A percentile compares a stretch with the other conserved stretches of the same genome.
phyloP scores from a whole-genome alignment of 106 monocot species.

The Xerophyta viscosa region DNA sequence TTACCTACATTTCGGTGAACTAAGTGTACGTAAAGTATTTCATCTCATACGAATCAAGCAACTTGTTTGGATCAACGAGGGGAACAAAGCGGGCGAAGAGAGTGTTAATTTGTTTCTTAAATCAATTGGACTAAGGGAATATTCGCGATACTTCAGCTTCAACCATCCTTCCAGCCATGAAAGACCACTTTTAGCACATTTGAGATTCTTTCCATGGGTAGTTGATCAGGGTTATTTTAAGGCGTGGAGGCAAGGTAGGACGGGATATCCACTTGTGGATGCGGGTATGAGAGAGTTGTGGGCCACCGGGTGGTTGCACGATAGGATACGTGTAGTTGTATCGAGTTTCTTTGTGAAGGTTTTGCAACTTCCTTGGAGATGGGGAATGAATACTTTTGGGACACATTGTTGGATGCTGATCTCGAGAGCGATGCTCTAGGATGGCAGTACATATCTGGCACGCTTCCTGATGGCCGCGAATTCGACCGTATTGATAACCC shows the following conservation, averaged over 20 bases:
- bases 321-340: slow-evolving; percentile 85
- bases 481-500: slow-evolving; percentile 94
- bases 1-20: slow-evolving; percentile 84
- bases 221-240: slow-evolving; percentile 76
- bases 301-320: slow-evolving; percentile 97
- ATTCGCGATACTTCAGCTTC: slow-evolving; percentile 88
- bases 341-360: slow-evolving; percentile 98
- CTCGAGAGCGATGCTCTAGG: slow-evolving; percentile 94
- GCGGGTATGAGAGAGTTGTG: slow-evolving; percentile 97
- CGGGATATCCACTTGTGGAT: slow-evolving; percentile 93
- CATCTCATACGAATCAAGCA: slow-evolving; percentile 90
- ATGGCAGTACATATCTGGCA: slow-evolving; percentile 98
- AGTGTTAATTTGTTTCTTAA: slow-evolving; percentile 79
- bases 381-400: slow-evolving; percentile 99
- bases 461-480: slow-evolving; percentile 85
- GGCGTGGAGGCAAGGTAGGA: slow-evolving; percentile 87
- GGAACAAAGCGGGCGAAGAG: slow-evolving; percentile 68
- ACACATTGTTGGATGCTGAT: slow-evolving; percentile 89
- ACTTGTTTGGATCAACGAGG: slow-evolving; percentile 87
- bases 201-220: slow-evolving; percentile 84
- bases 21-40: slow-evolving; percentile 90
- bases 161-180: slow-evolving; percentile 93
- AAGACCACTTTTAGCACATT: slow-evolving; percentile 70
- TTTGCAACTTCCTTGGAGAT: slow-evolving; percentile 91
- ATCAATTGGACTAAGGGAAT: slow-evolving; percentile 80